A percentile compares a stretch with the other conserved stretches of the same genome.
Evolutionary conservation across 2,329 filamentous ascomycete species (phyloP).

Genomic region (Penicillium sp.): DNA sequence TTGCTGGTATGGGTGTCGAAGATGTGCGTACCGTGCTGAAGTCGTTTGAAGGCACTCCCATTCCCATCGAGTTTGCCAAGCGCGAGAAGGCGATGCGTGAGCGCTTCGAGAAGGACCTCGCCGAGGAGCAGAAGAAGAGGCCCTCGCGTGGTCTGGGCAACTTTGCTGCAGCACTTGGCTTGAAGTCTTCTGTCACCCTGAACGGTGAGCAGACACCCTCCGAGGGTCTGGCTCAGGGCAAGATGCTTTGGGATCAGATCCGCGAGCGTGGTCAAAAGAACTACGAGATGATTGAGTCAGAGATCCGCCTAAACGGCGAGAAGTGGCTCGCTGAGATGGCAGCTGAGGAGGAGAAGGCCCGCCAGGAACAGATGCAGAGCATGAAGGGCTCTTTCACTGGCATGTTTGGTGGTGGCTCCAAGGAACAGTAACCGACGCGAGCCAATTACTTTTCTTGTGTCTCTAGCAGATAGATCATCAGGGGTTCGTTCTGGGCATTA

Average conservation of each 20-base stretch:
- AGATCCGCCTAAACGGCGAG: conserved; percentile 89
- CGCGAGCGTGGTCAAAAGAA: conserved; percentile 86
- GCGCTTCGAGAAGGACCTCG: conserved; percentile 77
- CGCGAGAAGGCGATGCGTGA: conserved; percentile 82
- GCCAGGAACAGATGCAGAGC: conserved; percentile 85
- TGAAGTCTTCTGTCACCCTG: conserved; percentile 63
- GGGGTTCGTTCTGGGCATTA: conserved; percentile 26
- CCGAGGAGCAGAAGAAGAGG: conserved; percentile 63
- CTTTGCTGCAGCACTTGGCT: conserved; percentile 69
- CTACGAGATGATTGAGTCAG: conserved; percentile 83
- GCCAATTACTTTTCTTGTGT: conserved; percentile 15
- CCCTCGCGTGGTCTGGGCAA: conserved; percentile 62
- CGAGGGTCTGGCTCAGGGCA: conserved; percentile 83
- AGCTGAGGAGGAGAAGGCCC: conserved; percentile 78
- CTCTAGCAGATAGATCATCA: conserved; percentile 25
- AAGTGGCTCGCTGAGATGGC: conserved; percentile 96
- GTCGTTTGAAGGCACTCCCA: conserved; percentile 84
- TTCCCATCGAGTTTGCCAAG: conserved; percentile 83
- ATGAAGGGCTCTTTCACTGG: conserved; percentile 78
- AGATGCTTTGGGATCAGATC: conserved; percentile 95
- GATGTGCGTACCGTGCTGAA: conserved; percentile 84
- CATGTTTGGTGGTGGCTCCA: conserved; percentile 44
- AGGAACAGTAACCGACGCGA: conserved; percentile 23
- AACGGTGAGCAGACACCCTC: conserved; percentile 68
- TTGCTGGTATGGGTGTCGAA: conserved; percentile 86